Evolutionary conservation across 805 yeast genomes (phyloP), one percentile per base, ranked within the genome.

Genomic region (Candida pseudoglaebosa): DNA sequence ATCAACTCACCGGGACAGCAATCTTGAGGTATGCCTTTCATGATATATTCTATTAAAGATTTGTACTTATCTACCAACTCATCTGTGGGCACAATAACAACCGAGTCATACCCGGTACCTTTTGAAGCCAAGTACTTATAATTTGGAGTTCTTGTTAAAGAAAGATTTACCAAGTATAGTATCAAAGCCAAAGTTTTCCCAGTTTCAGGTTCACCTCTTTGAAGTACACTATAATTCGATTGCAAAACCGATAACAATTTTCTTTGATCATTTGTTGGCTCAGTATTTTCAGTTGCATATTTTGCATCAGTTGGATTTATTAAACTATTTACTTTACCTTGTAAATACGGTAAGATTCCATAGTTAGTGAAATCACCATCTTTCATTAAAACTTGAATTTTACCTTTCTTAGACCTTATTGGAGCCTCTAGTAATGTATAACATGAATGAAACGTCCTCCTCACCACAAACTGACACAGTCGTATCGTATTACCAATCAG

Each of bases 81-180:
- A 32, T 49, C 50, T 6, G 58, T 53, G 4, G 64, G 64, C 4
- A 52, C 62, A 5, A 59, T 24, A 19, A 59, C 46, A 2, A 58
- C 22, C 15, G 53, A 40, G 17, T 57, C 56, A 1, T 48, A 33
- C 2, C 40, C 39, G 2, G 43, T 33, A 3, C 32, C 30, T 13
- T 32, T 34, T 20, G 41, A 14, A 13, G 24, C 37, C 20, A 48
- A 39, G 4, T 37, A 9, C 8, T 48, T 48, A 26, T 47, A 49
- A 14, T 43, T 44, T 4, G 61, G 61, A 1, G 47, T 40, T 21
- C 53, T 40, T 0, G 50, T 37, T 18, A 59, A 40, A 0, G 56
- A 22, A 9, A 36, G 37, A 24, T 56, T 53, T 24, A 59, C 24
- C 2, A 52, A 52, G 32, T 56, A 49, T 3, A 43, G 18, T 3